Conservation (phyloP, 106 monocot species). For the Allium fistulosum region DNA sequence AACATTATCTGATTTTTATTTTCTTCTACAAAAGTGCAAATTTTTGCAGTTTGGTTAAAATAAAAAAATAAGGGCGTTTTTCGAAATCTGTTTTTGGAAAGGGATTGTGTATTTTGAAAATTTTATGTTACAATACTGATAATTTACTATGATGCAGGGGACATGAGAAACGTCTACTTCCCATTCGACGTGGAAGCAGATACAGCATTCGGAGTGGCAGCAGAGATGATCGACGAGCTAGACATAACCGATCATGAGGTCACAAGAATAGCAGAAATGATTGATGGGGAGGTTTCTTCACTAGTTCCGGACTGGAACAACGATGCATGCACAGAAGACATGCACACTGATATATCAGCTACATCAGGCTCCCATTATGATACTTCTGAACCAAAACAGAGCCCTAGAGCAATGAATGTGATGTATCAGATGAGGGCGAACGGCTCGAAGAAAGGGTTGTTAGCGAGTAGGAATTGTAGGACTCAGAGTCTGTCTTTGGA, state of each 20-base stretch:
- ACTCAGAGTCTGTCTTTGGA: not conserved
- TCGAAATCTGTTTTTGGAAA: no score
- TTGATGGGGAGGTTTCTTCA: slow-evolving; percentile 27
- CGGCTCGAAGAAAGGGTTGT: not conserved
- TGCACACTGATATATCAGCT: not conserved
- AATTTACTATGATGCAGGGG: slow-evolving; percentile 19
- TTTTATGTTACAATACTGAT: no score
- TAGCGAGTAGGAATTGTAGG: not conserved
- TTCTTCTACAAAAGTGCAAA: no score
- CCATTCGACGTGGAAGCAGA: slow-evolving; percentile 16
- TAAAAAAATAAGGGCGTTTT: no score
- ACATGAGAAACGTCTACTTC: slow-evolving; percentile 36
- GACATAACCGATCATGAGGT: not conserved
- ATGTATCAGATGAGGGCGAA: not conserved
- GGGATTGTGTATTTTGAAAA: no score
- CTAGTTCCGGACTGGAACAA: slow-evolving; percentile 27
- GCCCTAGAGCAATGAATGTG: not conserved
- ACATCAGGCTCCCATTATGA: not conserved
- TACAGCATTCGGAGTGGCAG: slow-evolving; percentile 38
- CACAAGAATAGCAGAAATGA: slow-evolving; percentile 36
- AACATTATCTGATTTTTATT: no score
- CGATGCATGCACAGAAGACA: not conserved
- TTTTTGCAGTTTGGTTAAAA: no score
- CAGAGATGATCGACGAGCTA: slow-evolving; percentile 38
- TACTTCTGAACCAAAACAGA: not conserved